phyloP scores from a whole-genome alignment of 352 stramenopile genomes.

The Pythium aphanidermatum region DNA sequence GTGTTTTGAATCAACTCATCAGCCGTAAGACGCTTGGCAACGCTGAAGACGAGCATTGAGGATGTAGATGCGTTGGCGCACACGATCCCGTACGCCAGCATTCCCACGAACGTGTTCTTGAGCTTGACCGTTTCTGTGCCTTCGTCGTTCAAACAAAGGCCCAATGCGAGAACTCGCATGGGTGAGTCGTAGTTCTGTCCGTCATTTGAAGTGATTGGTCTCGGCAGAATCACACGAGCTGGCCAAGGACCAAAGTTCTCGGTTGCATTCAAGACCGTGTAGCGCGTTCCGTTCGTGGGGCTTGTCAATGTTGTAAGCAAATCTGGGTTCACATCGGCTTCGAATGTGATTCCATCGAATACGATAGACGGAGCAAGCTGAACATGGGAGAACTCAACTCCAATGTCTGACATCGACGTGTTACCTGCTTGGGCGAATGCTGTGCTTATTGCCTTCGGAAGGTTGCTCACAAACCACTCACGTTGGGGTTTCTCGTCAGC shows the following conservation, averaged over 20 bases:
- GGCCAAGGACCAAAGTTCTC: slow-evolving; percentile 1
- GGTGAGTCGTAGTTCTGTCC: no score
- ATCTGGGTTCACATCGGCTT: not conserved
- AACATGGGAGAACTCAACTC: not conserved
- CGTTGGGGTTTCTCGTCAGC: not conserved
- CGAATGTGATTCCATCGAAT: slow-evolving; percentile 5
- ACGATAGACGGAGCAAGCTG: not conserved
- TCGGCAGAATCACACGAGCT: not conserved
- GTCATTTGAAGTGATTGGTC: not conserved
- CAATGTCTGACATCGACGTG: not conserved
- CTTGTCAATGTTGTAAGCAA: not conserved
- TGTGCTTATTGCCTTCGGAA: no score
- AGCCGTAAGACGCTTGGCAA: slow-evolving; percentile 28
- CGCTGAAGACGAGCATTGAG: slow-evolving; percentile 34
- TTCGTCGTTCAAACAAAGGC: no score
- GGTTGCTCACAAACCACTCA: slow-evolving; percentile 1
- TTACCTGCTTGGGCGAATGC: no score
- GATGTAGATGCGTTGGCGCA: not conserved
- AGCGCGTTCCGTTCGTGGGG: not conserved
- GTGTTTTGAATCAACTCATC: slow-evolving; percentile 19
- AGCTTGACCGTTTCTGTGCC: not conserved
- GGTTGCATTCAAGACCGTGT: not conserved
- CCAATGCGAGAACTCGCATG: no score
- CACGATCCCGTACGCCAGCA: slow-evolving; percentile 10
- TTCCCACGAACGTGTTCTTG: not conserved